Evolutionary conservation across 2,329 filamentous ascomycete species (phyloP), one percentile per base, ranked within the genome.

Genomic region (Cercospora citrullina): DNA sequence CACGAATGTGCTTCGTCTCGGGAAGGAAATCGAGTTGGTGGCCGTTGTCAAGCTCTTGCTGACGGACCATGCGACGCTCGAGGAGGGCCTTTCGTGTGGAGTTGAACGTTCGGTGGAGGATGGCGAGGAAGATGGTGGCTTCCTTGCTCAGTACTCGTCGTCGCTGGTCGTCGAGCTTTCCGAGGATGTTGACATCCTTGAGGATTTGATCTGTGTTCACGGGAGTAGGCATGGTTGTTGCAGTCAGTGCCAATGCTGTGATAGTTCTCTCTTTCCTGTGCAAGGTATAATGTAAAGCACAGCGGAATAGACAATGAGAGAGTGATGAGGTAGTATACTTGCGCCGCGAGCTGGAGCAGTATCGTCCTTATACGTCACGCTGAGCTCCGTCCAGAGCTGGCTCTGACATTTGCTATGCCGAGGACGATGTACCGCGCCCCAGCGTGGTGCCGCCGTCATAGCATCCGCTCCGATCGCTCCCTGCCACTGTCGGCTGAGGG

Each of bases 101-200:
- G 81, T 98, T 96, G 87, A 98, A 98, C 72, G 93, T 93, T 79
- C 94, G 91, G 84, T 99, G 95, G 77, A 99, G 88, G 72, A 97
- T 90, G 42, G 94, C 92, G 69, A 99, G 88, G 85, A 98, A 99
- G 71, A 93, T 91, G 72, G 92, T 89, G 65, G 94, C 94, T 73
- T 96, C 88, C 75, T 93, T 94, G 71, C 89, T 97, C 73, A 98
- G 87, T 80, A 99, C 96, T 86, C 96, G 94, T 83, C 89, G 89
- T 80, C 94, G 90, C 75, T 90, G 84, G 68, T 94, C 89, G 77
- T 89, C 89, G 78, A 98, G 84, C 70, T 87, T 81, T 77, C 93
- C 94, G 76, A 93, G 89, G 85, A 98, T 88, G 81, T 89, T 88
- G 78, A 97, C 94, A 81, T 93, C 93, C 81, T 93, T 89, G 74